A percentile compares a stretch with the other conserved stretches of the same genome.
Evolutionary conservation across 129 eudicot species (phyloP).

Genomic region (Logfia minima): DNA sequence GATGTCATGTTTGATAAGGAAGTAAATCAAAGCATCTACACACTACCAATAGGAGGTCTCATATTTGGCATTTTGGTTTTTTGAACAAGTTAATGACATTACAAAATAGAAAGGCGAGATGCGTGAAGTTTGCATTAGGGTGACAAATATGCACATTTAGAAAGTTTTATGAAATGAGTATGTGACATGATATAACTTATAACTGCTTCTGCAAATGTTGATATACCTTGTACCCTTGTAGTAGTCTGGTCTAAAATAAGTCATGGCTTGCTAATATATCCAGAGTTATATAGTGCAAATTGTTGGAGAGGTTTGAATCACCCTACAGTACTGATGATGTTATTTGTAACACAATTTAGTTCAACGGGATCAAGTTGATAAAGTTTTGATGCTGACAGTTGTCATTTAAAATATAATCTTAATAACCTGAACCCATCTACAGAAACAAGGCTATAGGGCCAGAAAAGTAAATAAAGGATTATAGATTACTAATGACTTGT

Average conservation of each 20-base stretch:
- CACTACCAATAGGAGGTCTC: not conserved
- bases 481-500: not conserved
- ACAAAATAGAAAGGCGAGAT: not conserved
- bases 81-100: not conserved
- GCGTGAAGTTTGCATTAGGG: slow-evolving; percentile 8
- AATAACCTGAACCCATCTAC: not conserved
- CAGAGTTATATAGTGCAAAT: not conserved
- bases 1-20: slow-evolving; percentile 12
- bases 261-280: not conserved
- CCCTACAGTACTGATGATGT: not conserved
- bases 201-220: not conserved
- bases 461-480: not conserved
- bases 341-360: not conserved
- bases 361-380: not conserved
- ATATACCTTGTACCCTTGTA: not conserved
- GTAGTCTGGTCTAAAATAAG: slow-evolving; percentile 8
- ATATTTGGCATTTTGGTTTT: slow-evolving; percentile 1
- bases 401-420: not conserved
- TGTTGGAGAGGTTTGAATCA: slow-evolving; percentile 8
- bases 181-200: not conserved
- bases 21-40: not conserved
- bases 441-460: not conserved
- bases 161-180: not conserved
- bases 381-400: not conserved
- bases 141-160: not conserved